Percentiles rank a stretch among this genome's conserved stretches.
Conservation (phyloP, 1,284 basidiomycete species). For the Cryptococcus sp. region DNA sequence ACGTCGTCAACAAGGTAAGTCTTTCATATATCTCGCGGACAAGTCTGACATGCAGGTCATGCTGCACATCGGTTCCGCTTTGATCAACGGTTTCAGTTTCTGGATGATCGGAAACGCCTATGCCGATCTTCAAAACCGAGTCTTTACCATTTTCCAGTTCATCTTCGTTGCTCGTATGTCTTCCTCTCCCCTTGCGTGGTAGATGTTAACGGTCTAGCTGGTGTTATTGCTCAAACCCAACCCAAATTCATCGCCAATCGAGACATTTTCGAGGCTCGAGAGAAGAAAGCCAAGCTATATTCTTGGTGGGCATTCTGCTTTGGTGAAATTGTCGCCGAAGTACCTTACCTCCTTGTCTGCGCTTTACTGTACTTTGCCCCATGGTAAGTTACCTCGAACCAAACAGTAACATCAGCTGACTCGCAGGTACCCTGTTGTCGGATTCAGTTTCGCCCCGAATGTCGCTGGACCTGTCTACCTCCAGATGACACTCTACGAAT, state of each 20-base stretch:
- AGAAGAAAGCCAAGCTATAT: conserved; percentile 46
- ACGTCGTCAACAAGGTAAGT: conserved; percentile 42
- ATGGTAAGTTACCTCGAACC: conserved; percentile 14
- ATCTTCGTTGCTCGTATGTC: conserved; percentile 42
- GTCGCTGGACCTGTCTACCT: conserved; percentile 42
- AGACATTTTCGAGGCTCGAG: conserved; percentile 45
- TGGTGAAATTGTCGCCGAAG: conserved; percentile 43
- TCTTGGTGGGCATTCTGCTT: conserved; percentile 37
- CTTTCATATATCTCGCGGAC: conserved; percentile 20
- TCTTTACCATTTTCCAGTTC: conserved; percentile 44
- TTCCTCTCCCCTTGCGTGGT: too few relatives aligned
- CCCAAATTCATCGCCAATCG: conserved; percentile 47
- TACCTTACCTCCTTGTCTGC: conserved; percentile 41
- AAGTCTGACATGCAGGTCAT: neutral
- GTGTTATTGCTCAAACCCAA: conserved; percentile 45
- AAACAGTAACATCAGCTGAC: neutral
- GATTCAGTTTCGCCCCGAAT: conserved; percentile 26
- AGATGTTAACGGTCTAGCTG: conserved; percentile 11
- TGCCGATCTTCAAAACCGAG: conserved; percentile 27
- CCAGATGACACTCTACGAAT: conserved; percentile 45
- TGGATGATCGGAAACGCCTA: conserved; percentile 36
- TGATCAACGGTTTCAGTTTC: conserved; percentile 44
- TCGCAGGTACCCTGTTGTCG: conserved; percentile 27
- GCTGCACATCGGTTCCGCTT: conserved; percentile 17
- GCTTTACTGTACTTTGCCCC: conserved; percentile 37